These are phyloP conservation scores for Paecilomyces formosus DNA, from an alignment of 2,329 filamentous ascomycete genomes.

Conservation along the genomic window DNA sequence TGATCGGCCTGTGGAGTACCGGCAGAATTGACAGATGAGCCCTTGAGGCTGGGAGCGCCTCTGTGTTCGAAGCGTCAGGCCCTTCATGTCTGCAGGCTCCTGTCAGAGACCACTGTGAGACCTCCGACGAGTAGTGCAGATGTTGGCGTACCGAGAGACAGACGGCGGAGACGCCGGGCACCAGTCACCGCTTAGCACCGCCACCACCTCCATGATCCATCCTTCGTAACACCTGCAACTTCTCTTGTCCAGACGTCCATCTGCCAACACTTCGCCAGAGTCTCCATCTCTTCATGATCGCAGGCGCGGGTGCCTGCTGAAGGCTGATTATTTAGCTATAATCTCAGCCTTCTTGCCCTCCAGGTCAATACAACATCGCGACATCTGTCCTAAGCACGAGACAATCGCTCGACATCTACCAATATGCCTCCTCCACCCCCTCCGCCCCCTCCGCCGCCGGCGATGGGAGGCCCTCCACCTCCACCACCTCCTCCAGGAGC, in stretches of 20 bases:
- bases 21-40: conserved; percentile 32
- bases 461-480: conserved; percentile 53
- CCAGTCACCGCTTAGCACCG: conserved; percentile 9
- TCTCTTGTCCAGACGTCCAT: not conserved
- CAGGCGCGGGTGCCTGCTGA: not conserved
- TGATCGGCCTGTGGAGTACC: conserved; percentile 19
- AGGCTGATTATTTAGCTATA: not conserved
- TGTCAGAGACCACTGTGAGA: not conserved
- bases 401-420: conserved; percentile 1
- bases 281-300: not conserved
- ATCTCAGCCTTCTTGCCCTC: not conserved
- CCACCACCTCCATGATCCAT: conserved; percentile 13
- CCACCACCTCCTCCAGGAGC: conserved; percentile 54
- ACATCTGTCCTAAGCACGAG: not conserved
- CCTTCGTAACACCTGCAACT: not conserved
- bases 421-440: conserved; percentile 53
- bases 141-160: conserved; percentile 13
- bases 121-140: conserved; percentile 1
- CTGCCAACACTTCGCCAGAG: not conserved
- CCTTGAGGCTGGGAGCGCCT: conserved; percentile 15
- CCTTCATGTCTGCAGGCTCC: conserved; percentile 22
- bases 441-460: conserved; percentile 61
- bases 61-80: conserved; percentile 23
- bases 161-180: conserved; percentile 24
- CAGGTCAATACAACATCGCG: not conserved